Percentiles rank a stretch among this genome's conserved stretches.
phyloP scores from a whole-genome alignment of 106 monocot species.

The Ottelia alismoides region DNA sequence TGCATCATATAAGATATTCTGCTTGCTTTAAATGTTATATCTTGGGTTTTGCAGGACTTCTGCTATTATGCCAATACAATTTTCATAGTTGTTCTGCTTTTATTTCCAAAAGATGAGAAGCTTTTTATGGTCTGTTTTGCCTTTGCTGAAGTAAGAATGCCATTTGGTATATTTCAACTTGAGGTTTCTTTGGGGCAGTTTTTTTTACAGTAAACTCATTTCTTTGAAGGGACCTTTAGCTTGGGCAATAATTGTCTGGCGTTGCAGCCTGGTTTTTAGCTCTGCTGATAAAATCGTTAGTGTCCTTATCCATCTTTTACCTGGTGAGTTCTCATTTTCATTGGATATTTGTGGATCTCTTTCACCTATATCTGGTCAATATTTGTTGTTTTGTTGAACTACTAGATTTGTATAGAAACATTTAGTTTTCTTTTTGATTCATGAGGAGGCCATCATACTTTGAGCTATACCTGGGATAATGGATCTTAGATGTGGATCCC shows the following conservation, averaged over 20 bases:
- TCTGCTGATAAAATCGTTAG: slow-evolving; percentile 96
- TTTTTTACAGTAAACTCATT: neutral
- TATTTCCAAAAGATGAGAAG: slow-evolving; percentile 90
- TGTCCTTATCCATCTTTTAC: slow-evolving; percentile 96
- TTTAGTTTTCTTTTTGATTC: neutral
- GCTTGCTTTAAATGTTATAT: no score
- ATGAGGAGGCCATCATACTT: neutral
- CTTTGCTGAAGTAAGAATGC: slow-evolving; percentile 84
- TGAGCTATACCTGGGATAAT: no score
- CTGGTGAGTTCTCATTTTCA: slow-evolving; percentile 47
- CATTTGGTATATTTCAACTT: neutral
- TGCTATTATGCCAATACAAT: slow-evolving; percentile 99
- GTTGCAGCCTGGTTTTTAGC: slow-evolving; percentile 95
- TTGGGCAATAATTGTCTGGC: slow-evolving; percentile 99
- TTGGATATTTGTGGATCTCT: neutral
- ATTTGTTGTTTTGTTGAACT: neutral
- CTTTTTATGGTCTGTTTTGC: slow-evolving; percentile 99
- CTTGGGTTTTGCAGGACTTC: slow-evolving; percentile 93
- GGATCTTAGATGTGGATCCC: no score
- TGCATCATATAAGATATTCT: no score
- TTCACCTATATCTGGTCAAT: no score
- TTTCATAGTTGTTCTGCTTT: slow-evolving; percentile 78
- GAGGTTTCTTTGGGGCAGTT: neutral
- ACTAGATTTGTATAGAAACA: neutral
- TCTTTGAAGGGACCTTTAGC: slow-evolving; percentile 81